phyloP scores from a whole-genome alignment of 2,329 filamentous ascomycete species.

The Aspergillus sp. region DNA sequence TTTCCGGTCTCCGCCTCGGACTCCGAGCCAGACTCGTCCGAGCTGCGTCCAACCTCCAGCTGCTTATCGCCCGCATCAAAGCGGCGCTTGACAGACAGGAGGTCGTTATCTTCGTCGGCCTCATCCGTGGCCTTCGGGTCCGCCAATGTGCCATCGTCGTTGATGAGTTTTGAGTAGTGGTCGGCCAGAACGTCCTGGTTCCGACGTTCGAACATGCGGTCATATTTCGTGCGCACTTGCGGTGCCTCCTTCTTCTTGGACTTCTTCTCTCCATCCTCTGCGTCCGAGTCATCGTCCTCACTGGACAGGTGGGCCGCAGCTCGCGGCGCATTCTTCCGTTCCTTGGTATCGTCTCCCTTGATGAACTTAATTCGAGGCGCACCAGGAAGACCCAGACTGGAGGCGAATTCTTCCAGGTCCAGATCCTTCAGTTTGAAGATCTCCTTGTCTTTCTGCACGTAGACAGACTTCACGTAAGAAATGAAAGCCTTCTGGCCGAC shows the following conservation, averaged over 20 bases:
- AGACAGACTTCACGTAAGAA: slow-evolving; percentile 80
- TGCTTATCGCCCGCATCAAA: slow-evolving; percentile 68
- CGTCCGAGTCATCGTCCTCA: slow-evolving; percentile 54
- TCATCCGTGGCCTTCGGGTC: slow-evolving; percentile 47
- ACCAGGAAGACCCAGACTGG: slow-evolving; percentile 83
- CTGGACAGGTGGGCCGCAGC: slow-evolving; percentile 61
- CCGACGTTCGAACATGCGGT: slow-evolving; percentile 95
- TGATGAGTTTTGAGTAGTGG: slow-evolving; percentile 86
- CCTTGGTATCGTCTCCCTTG: slow-evolving; percentile 84
- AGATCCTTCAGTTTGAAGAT: slow-evolving; percentile 82
- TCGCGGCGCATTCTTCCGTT: slow-evolving; percentile 80
- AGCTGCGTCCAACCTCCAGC: slow-evolving; percentile 29
- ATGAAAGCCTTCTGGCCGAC: slow-evolving; percentile 94
- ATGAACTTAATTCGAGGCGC: slow-evolving; percentile 90
- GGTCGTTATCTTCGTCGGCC: slow-evolving; percentile 71
- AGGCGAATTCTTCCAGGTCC: slow-evolving; percentile 80
- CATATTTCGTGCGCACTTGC: slow-evolving; percentile 83
- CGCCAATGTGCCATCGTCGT: slow-evolving; percentile 53
- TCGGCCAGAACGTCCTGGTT: slow-evolving; percentile 95
- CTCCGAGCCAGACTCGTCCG: slow-evolving; percentile 35
- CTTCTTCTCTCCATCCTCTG: slow-evolving; percentile 46
- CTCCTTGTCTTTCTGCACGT: slow-evolving; percentile 87
- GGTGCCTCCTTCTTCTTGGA: slow-evolving; percentile 63
- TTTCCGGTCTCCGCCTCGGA: slow-evolving; percentile 33
- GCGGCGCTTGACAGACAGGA: slow-evolving; percentile 86